Conservation (phyloP, 2,329 filamentous ascomycete genomes). For the Aspergillus sp. region DNA sequence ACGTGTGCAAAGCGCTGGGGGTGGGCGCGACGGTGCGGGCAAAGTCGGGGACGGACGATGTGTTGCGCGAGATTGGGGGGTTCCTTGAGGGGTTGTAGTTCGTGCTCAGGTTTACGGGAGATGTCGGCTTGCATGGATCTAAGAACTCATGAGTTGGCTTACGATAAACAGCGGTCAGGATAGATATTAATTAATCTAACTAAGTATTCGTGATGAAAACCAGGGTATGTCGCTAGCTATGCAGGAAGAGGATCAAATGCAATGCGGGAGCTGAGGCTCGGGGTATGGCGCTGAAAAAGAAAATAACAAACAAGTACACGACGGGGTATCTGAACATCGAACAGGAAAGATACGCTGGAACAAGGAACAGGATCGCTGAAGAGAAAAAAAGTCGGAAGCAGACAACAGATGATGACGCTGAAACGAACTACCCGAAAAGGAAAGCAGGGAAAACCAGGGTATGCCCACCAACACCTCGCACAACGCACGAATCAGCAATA, state of each 20-base stretch:
- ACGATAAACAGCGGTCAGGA: background rate
- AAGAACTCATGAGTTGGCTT: background rate
- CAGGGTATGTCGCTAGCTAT: constrained; percentile 22
- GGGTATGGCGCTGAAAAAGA: constrained; percentile 15
- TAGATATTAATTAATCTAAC: background rate
- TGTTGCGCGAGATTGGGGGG: constrained; percentile 39
- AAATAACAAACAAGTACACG: constrained; percentile 14
- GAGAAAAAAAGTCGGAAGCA: background rate
- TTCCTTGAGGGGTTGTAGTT: constrained; percentile 49
- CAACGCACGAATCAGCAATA: constrained; percentile 10
- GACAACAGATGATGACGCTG: background rate
- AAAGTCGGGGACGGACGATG: constrained; percentile 47
- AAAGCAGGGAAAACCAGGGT: constrained; percentile 2
- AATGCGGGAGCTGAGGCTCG: constrained; percentile 20
- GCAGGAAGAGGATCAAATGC: constrained; percentile 8
- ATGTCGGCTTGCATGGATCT: background rate
- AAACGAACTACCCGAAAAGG: background rate
- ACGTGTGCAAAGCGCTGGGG: constrained; percentile 76
- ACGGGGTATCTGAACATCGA: constrained; percentile 20
- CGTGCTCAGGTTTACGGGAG: background rate
- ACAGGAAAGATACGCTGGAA: constrained; percentile 5
- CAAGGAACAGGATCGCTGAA: constrained; percentile 2
- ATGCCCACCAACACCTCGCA: constrained; percentile 9
- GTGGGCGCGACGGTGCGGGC: constrained; percentile 60
- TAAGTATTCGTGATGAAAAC: background rate